Evolutionary conservation across 768 basidiomycete species (phyloP), one percentile per base, ranked within the genome.

Genomic region (Exsudoporus frostii): DNA sequence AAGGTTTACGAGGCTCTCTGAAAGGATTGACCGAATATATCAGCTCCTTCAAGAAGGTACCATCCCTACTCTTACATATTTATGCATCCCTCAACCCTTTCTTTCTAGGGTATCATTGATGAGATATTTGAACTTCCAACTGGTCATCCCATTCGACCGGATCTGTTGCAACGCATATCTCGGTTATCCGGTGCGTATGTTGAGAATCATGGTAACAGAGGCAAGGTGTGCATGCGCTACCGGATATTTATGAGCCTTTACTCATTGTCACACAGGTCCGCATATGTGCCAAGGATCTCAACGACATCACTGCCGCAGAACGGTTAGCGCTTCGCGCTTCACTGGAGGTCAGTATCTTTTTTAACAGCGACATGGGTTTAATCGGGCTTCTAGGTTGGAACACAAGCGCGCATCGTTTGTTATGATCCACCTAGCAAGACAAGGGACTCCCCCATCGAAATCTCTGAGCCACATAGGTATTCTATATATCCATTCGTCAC

Each of bases 401-500:
- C 48, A 17, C 54, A 42, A 30, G 41, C 43, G 4, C 56, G 10
- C 20, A 62, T 69, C 36, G 50, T 68, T 46, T 69, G 65, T 50
- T 67, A 72, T 58, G 57, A 71, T 20, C 66, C 69, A n/a, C 69
- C 70, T 20, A 51, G 55, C 11, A 45, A 61, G 30, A 65, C 61
- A n/a, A 63, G 46, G 20, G 55, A 60, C 10, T 64, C 63, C 2
- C 65, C 69, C 4, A 44, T 67, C 36, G 60, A 63, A n/a, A 53
- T 64, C 5, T 46, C 68, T n/a, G 71, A 71, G 43, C 67, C 71
- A 4, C 65, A 69, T 29, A 63, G 63, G 17, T 89, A 87, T 64
- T 78, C 85, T n/a, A 57, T 88, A 36, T 91, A 83, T 65, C 89
- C 89, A 0, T 88, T 88, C 61, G 59, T 80, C 7, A 70, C 80